Percentiles rank a stretch among this genome's conserved stretches.
Evolutionary conservation across 768 basidiomycete genomes (phyloP).

Genomic region (Trametes villosa): DNA sequence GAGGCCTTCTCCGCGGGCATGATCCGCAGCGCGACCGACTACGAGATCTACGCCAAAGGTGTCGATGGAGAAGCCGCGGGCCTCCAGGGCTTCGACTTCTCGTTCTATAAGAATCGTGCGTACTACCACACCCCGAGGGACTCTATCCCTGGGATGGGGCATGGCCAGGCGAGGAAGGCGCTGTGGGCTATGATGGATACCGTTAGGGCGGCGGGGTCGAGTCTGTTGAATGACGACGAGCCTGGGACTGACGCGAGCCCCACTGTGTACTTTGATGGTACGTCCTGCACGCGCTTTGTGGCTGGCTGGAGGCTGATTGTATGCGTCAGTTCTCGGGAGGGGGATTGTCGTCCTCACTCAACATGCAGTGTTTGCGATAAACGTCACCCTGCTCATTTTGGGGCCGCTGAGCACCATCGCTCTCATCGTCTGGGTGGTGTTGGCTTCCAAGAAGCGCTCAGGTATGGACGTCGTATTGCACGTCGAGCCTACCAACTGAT

Average conservation of each 20-base stretch:
- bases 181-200: constrained; percentile 85
- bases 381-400: constrained; percentile 63
- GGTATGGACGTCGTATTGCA: constrained; percentile 3
- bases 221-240: constrained; percentile 50
- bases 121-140: constrained; percentile 81
- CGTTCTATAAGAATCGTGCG: constrained; percentile 76
- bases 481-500: not conserved
- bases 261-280: constrained; percentile 76
- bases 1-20: constrained; percentile 71
- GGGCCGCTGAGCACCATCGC: constrained; percentile 60
- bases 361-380: constrained; percentile 52
- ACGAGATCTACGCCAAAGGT: constrained; percentile 59
- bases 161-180: constrained; percentile 53
- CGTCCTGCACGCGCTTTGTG: constrained; percentile 28
- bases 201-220: constrained; percentile 55
- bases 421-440: constrained; percentile 43
- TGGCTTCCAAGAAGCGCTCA: constrained; percentile 29
- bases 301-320: constrained; percentile 44
- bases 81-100: constrained; percentile 75
- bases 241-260: constrained; percentile 31
- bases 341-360: constrained; percentile 58
- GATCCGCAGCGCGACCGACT: constrained; percentile 76
- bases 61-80: constrained; percentile 38
- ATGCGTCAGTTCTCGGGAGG: constrained; percentile 46
- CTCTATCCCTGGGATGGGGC: constrained; percentile 56